These are phyloP conservation scores for Trifolium subterraneum DNA, from an alignment of 306 rosid species.

Conservation along the genomic window DNA sequence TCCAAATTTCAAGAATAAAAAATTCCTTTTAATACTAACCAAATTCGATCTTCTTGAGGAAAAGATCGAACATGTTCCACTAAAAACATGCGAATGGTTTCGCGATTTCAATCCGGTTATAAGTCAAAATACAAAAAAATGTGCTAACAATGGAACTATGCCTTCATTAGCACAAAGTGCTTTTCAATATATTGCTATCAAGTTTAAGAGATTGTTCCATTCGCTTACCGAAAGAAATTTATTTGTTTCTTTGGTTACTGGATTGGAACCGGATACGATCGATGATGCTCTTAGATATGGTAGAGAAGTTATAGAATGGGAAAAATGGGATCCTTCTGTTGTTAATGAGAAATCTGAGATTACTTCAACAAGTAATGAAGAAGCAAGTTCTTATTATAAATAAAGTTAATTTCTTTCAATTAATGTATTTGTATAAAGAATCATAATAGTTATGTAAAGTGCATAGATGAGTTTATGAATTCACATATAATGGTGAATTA, in stretches of 20 bases:
- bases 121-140: conserved; percentile 36
- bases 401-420: not conserved
- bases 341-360: conserved; percentile 48
- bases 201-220: conserved; percentile 69
- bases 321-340: conserved; percentile 54
- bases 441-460: conserved; percentile 1
- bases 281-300: conserved; percentile 76
- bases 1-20: conserved; percentile 52
- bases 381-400: conserved; percentile 47
- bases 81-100: conserved; percentile 77
- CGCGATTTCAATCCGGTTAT: conserved; percentile 62
- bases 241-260: conserved; percentile 69
- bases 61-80: conserved; percentile 64
- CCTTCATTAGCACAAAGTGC: conserved; percentile 63
- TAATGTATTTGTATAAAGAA: conserved; percentile 34
- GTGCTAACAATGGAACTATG: conserved; percentile 46
- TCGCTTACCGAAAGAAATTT: conserved; percentile 57
- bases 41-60: conserved; percentile 78
- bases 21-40: conserved; percentile 70
- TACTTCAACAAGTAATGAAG: conserved; percentile 57
- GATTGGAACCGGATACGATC: conserved; percentile 70
- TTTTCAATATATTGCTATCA: conserved; percentile 70
- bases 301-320: conserved; percentile 69
- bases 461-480: conserved; percentile 29
- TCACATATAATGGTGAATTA: not conserved